phyloP scores from a whole-genome alignment of 441 rosid species.

The Erodium chrysanthum region DNA sequence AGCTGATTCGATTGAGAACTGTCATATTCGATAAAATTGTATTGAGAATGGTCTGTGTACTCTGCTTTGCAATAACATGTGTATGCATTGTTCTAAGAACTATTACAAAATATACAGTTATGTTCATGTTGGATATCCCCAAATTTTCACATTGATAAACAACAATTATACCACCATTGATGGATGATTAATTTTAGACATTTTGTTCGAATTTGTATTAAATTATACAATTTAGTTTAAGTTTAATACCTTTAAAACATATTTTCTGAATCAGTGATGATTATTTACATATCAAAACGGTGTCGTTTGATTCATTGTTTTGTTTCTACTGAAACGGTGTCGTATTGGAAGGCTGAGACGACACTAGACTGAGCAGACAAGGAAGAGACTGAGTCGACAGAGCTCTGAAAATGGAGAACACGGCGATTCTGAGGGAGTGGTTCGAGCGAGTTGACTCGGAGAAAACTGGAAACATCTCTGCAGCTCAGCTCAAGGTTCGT shows the following conservation, averaged over 20 bases:
- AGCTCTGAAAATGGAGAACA: slow-evolving; percentile 34
- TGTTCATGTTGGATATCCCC: no score
- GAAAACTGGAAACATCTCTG: slow-evolving; percentile 45
- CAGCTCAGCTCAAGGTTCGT: slow-evolving; percentile 51
- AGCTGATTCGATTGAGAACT: not conserved
- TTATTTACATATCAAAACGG: no score
- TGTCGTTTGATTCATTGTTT: not conserved
- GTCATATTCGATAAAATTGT: not conserved
- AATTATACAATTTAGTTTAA: no score
- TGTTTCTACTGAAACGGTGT: not conserved
- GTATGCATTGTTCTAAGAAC: not conserved
- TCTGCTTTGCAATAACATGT: not conserved
- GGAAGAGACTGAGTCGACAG: not conserved
- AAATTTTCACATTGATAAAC: no score
- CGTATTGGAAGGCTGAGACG: not conserved
- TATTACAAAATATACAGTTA: no score
- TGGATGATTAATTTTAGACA: no score
- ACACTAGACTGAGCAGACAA: not conserved
- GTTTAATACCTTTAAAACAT: no score
- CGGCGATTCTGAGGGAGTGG: slow-evolving; percentile 42
- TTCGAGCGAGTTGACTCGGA: slow-evolving; percentile 59
- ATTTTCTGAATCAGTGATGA: no score
- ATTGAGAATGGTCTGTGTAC: not conserved
- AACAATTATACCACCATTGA: no score
- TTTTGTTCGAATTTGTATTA: no score